These are phyloP conservation scores for Erodium maritimum DNA, from an alignment of 345 rosid species.

Conservation along the genomic window DNA sequence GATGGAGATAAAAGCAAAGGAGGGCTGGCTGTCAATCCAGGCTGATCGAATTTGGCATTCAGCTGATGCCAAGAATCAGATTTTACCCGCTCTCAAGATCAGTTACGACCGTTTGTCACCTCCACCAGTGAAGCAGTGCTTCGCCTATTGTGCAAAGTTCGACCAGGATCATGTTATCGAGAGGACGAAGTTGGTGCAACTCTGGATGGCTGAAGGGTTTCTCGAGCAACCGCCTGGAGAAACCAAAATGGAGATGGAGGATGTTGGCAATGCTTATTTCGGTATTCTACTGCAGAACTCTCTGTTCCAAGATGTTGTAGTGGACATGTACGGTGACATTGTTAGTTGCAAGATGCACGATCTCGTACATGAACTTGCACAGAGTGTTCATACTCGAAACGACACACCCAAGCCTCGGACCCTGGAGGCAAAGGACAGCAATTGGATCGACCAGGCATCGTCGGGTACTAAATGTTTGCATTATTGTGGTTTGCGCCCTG, in stretches of 20 bases:
- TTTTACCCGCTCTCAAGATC: slow-evolving; percentile 1
- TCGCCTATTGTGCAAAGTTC: slow-evolving; percentile 10
- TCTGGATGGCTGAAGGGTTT: slow-evolving; percentile 10
- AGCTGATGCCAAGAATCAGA: not conserved
- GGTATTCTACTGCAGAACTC: too few relatives aligned
- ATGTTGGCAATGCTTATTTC: too few relatives aligned
- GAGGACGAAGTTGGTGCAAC: slow-evolving; percentile 6
- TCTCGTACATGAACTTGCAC: slow-evolving; percentile 7
- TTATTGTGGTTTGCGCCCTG: too few relatives aligned
- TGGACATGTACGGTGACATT: too few relatives aligned
- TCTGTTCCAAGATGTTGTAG: too few relatives aligned
- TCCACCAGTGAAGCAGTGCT: slow-evolving; percentile 5
- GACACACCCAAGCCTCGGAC: not conserved
- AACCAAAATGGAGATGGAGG: too few relatives aligned
- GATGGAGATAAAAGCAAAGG: not conserved
- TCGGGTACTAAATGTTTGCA: too few relatives aligned
- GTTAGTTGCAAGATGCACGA: too few relatives aligned
- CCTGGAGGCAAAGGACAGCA: not conserved
- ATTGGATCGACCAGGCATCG: too few relatives aligned
- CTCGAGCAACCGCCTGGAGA: not conserved
- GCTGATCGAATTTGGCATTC: not conserved
- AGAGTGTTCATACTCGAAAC: not conserved
- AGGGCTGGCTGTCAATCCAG: not conserved
- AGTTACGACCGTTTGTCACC: slow-evolving; percentile 7
- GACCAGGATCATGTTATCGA: slow-evolving; percentile 1